phyloP scores from a whole-genome alignment of 495 filamentous ascomycete genomes.

The Aspergillus bertholletiae region DNA sequence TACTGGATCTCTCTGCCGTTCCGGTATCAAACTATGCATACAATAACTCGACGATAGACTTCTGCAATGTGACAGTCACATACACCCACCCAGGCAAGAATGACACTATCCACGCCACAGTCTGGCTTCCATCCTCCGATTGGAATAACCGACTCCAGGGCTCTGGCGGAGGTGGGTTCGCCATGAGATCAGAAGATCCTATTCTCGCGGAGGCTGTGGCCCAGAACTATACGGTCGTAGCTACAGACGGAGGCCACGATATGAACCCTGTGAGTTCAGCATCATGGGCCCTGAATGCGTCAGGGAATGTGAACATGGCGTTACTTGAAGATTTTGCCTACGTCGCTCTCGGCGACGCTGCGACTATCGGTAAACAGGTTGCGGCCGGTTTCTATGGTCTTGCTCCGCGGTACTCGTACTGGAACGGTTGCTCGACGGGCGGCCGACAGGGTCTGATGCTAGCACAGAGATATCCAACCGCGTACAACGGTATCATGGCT shows the following conservation, averaged over 20 bases:
- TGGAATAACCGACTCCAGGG: conserved; percentile 41
- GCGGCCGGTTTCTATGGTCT: conserved; percentile 13
- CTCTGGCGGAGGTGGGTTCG: conserved; percentile 41
- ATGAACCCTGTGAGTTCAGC: not conserved
- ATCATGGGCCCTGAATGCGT: conserved; percentile 34
- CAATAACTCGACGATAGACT: conserved; percentile 17
- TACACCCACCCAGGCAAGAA: conserved; percentile 40
- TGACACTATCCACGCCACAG: conserved; percentile 31
- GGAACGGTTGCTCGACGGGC: conserved; percentile 46
- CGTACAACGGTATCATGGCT: conserved; percentile 61
- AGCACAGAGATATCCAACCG: conserved; percentile 37
- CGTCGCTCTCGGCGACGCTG: conserved; percentile 32
- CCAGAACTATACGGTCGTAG: conserved; percentile 33
- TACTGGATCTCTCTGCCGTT: not conserved
- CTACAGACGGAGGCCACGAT: conserved; percentile 38
- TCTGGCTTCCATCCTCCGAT: conserved; percentile 31
- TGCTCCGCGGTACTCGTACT: conserved; percentile 35
- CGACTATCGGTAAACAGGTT: conserved; percentile 14
- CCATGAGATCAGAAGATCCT: conserved; percentile 16
- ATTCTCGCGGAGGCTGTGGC: conserved; percentile 23
- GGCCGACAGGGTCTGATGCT: conserved; percentile 44
- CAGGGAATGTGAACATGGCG: conserved; percentile 38
- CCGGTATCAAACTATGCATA: not conserved
- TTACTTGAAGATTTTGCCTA: conserved; percentile 35
- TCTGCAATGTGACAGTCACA: conserved; percentile 44